Base-by-base conservation (phyloP, 192 early-diverging fungal genomes). In the Backusella australiensis region DNA sequence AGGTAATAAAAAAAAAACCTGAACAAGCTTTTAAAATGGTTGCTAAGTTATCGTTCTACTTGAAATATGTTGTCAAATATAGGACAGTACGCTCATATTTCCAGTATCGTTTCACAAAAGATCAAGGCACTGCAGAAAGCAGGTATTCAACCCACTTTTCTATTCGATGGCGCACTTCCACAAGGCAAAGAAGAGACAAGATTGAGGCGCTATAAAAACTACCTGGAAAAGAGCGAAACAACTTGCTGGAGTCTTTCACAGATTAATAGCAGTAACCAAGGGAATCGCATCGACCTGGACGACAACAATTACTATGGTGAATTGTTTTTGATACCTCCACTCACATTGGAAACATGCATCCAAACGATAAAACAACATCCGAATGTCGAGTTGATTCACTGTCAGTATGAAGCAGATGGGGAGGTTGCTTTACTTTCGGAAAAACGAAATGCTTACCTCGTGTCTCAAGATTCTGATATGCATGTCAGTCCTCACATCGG, bases 381-480 rank as follows among this genome's bases (percentile, higher is more conserved):
- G 2, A 83, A 74, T 7, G 76, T 86, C 19, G 72, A 79, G 11
- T 19, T 86, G 0, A 69, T 81, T 49, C 77, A 83, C 4, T 85
- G 85, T 52, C 75, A 81, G 41, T 80, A 77, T 52, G 87, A 88
- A 70, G 87, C 87, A 14, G 87, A 88, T 65, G 79, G 82, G 21
- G 72, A 74, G 9, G 83, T 86, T 11, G 85, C 81, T 3, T 53
- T 77, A 32, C 52, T 83, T 49, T 83, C 87, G 0, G 77, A 78
- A 68, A 73, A 81, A 39, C 80, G 73, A 23, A 78, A 85, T 14
- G 87, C 80, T 0, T 88, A 84, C 46, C 82, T 80, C 6, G 77
- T 88, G 4, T 86, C 85, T 73, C 81, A 82, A 59, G 87, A 88
- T 52, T 86, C 87, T 21, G 87, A 88, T 67, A 85, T 85, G 66